Evolutionary conservation across 164 flowering plant genomes (phyloP), one percentile per base, ranked within the genome.

Genomic region (Sedum album): DNA sequence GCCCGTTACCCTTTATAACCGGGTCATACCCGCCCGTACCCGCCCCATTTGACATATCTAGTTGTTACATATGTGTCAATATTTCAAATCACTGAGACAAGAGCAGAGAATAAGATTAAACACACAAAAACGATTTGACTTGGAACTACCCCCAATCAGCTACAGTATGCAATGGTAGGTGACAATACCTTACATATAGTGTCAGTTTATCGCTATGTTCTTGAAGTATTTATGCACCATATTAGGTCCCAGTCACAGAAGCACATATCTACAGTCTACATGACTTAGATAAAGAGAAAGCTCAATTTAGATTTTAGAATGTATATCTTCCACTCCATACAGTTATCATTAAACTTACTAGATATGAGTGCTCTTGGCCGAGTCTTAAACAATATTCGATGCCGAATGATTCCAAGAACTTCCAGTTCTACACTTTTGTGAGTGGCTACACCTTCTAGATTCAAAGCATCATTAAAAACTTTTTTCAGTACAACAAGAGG

Each of bases 341-440:
- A 4, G 9, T 55, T 10, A 55, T 9, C 23, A 17, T 55, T 25
- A 55, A 18, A 66, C 78, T 42, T 78, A 88, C 97, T 79, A 51
- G 97, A 86, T 33, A 91, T 94, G 14, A 94, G 81, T 67, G 98
- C 90, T 70, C 82, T 87, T 2, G 97, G 96, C 69, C 98, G 82
- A 75, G 88, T 88, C 80, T 91, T 91, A 83, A 94, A 94, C 81
- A 94, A 70, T 78, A 94, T 88, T 69, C 82, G 74, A n/a, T 87
- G 89, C 5, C 97, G 82, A 65, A 94, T 82, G 36, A 94, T 72
- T 42, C 98, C 96, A 20, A 87, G 70, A 25, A 91, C 88, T 42
- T 94, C 91, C 80, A 94, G 65, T 60, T 91, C 93, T 13, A 79
- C 82, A 38, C 65, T 65, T 0, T 81, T 23, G 0, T 86, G 80